phyloP scores from a whole-genome alignment of 306 rosid species.

The Citrullus colocynthis region DNA sequence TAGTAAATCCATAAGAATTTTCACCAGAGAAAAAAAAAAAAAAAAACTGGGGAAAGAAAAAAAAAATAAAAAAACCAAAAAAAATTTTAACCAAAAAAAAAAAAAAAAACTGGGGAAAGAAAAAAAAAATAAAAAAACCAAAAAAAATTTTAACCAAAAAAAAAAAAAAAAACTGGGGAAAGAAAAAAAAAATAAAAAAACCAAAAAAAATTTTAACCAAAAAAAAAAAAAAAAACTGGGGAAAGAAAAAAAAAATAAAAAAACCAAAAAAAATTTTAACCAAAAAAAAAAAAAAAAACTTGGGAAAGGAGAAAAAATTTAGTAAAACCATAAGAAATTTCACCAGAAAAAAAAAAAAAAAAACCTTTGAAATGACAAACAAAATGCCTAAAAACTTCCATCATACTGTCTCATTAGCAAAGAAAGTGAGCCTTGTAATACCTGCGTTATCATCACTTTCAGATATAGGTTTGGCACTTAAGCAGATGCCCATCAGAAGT shows the following conservation, averaged over 20 bases:
- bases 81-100: too few species aligned
- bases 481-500: conserved; percentile 40
- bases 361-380: not conserved
- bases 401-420: not conserved
- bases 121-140: too few species aligned
- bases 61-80: too few species aligned
- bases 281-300: not conserved
- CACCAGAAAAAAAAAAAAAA: not conserved
- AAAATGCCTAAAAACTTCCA: conserved; percentile 1
- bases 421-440: not conserved
- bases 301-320: not conserved
- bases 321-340: not conserved
- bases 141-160: too few species aligned
- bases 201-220: too few species aligned
- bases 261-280: too few species aligned
- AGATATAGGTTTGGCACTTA: conserved; percentile 20
- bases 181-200: too few species aligned
- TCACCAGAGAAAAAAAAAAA: not conserved
- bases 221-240: too few species aligned
- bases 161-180: too few species aligned
- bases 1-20: not conserved
- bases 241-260: too few species aligned
- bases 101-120: too few species aligned
- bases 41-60: too few species aligned
- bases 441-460: conserved; percentile 22